Conservation (phyloP, 257 asterid genomes). For the Cynanchum wilfordii region DNA sequence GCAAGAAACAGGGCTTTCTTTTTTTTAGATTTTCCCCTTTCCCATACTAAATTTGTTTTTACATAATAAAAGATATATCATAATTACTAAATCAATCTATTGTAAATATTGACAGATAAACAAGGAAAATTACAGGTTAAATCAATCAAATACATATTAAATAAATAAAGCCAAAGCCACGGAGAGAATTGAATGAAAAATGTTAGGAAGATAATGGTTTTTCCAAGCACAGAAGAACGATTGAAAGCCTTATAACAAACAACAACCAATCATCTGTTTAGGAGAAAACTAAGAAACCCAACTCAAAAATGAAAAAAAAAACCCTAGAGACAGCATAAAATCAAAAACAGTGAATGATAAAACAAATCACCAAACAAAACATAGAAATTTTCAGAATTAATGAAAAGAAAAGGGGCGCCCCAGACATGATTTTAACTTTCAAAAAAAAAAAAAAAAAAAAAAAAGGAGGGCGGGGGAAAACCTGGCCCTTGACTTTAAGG, state of each 20-base stretch:
- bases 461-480: slow-evolving; percentile 8
- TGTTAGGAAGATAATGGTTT: not conserved
- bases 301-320: not conserved
- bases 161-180: not conserved
- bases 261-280: not conserved
- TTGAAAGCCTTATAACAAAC: not conserved
- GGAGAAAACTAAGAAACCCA: not conserved
- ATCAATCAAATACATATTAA: not conserved
- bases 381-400: not conserved
- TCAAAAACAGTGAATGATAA: not conserved
- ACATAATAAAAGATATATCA: not conserved
- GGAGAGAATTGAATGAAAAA: too few relatives aligned
- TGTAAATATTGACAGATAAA: not conserved
- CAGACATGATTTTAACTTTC: too few relatives aligned
- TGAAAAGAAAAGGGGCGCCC: not conserved
- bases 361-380: not conserved
- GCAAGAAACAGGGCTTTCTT: not conserved
- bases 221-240: not conserved
- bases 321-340: not conserved
- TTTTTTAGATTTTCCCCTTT: not conserved
- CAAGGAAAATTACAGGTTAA: not conserved
- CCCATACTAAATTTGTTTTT: not conserved
- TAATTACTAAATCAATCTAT: not conserved
- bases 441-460: not conserved
- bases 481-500: slow-evolving; percentile 42